These are phyloP conservation scores for Leishmania gerbilli DNA, from an alignment of 208 protist genomes.

Conservation along the genomic window DNA sequence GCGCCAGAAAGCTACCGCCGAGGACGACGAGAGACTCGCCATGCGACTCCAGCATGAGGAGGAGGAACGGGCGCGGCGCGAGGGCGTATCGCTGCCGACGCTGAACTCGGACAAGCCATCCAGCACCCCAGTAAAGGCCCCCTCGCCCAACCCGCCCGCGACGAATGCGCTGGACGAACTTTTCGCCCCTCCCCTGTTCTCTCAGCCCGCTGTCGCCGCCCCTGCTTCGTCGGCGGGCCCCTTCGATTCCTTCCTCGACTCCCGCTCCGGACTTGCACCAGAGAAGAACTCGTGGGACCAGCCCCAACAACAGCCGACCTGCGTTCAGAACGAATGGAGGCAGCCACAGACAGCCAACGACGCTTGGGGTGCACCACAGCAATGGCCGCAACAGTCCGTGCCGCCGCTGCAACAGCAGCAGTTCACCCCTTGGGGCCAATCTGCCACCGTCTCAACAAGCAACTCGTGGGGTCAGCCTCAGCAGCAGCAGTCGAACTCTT, in stretches of 20 bases:
- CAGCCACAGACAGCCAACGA: slow-evolving; percentile 27
- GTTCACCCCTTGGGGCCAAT: slow-evolving; percentile 20
- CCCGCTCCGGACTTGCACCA: slow-evolving; percentile 11
- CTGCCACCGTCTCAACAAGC: slow-evolving; percentile 7
- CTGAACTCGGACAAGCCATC: slow-evolving; percentile 34
- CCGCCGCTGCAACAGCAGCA: slow-evolving; percentile 1
- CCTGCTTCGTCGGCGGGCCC: slow-evolving; percentile 34
- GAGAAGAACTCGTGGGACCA: slow-evolving; percentile 13
- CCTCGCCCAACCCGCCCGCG: slow-evolving; percentile 14
- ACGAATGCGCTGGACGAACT: slow-evolving; percentile 72
- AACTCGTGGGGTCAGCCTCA: slow-evolving; percentile 31
- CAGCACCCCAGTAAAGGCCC: not conserved
- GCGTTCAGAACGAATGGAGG: slow-evolving; percentile 31
- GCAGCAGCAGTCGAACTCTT: slow-evolving; percentile 13
- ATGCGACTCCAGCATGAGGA: slow-evolving; percentile 82
- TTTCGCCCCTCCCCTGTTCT: slow-evolving; percentile 47
- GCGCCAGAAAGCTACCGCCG: slow-evolving; percentile 20
- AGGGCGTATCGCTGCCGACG: slow-evolving; percentile 38
- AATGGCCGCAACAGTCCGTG: not conserved
- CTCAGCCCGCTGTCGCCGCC: slow-evolving; percentile 21
- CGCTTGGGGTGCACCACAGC: slow-evolving; percentile 19
- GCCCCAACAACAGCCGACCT: slow-evolving; percentile 4
- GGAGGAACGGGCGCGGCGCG: slow-evolving; percentile 43
- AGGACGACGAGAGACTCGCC: slow-evolving; percentile 75
- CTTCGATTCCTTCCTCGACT: slow-evolving; percentile 65